Evolutionary conservation across 192 early-diverging fungal species (phyloP).

Genomic region (Mortierella hygrophila): DNA sequence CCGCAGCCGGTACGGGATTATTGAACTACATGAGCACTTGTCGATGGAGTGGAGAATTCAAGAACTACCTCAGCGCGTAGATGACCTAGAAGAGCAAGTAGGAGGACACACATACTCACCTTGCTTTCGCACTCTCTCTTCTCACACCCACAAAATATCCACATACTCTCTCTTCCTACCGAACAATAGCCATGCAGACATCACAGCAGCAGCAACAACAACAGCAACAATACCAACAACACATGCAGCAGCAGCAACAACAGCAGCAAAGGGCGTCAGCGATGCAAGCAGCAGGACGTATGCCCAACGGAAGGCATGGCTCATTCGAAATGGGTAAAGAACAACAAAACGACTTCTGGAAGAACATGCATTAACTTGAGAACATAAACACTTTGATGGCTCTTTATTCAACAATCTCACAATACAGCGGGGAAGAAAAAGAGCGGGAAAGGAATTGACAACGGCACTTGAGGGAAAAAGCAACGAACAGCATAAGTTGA

Average conservation of each 20-base stretch:
- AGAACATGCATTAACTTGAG: background rate
- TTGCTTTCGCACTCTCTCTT: background rate
- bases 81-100: background rate
- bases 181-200: conserved; percentile 44
- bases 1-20: conserved; percentile 6
- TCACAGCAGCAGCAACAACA: conserved; percentile 45
- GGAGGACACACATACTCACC: background rate
- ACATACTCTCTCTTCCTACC: background rate
- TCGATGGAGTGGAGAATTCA: background rate
- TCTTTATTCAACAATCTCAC: background rate
- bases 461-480: background rate
- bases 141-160: background rate
- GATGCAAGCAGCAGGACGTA: conserved; percentile 46
- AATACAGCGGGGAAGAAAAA: background rate
- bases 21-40: background rate
- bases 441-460: background rate
- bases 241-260: conserved; percentile 42
- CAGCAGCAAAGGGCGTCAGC: conserved; percentile 47
- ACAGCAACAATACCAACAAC: conserved; percentile 44
- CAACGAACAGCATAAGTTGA: background rate
- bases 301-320: conserved; percentile 49
- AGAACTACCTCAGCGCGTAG: background rate
- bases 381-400: background rate
- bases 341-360: background rate
- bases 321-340: conserved; percentile 53